Evolutionary conservation across 1,284 basidiomycete genomes (phyloP).

Genomic region (Moniliella sp.): DNA sequence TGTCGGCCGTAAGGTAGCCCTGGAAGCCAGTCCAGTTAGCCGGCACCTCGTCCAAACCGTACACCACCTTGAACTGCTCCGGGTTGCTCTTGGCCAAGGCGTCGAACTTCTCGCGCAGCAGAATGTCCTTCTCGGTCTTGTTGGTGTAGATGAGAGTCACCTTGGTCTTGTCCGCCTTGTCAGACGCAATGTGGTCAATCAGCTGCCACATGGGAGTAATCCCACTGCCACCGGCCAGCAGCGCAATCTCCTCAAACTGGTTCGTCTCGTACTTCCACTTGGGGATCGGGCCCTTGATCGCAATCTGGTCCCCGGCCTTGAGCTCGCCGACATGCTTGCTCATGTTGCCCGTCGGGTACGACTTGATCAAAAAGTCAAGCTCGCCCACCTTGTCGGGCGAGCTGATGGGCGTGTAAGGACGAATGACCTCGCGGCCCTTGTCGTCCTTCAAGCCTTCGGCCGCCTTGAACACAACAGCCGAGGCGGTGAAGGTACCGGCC

Average conservation of each 20-base stretch:
- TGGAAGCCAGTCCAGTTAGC: constrained; percentile 62
- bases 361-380: constrained; percentile 92
- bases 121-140: constrained; percentile 40
- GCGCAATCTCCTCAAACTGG: constrained; percentile 47
- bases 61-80: constrained; percentile 51
- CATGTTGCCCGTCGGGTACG: constrained; percentile 89
- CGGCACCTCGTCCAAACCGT: constrained; percentile 88
- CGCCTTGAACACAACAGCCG: no score
- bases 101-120: constrained; percentile 68
- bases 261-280: constrained; percentile 40
- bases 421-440: constrained; percentile 64
- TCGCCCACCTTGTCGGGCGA: constrained; percentile 73
- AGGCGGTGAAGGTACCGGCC: no score
- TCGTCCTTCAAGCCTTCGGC: no score
- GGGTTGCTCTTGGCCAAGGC: constrained; percentile 48
- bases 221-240: constrained; percentile 82
- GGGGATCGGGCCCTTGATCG: constrained; percentile 85
- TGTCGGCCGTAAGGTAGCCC: constrained; percentile 83
- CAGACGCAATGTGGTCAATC: constrained; percentile 65
- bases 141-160: constrained; percentile 93
- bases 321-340: constrained; percentile 58
- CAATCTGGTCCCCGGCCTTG: constrained; percentile 46
- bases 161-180: constrained; percentile 60
- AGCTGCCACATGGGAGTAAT: constrained; percentile 72
- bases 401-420: constrained; percentile 84